Evolutionary conservation across 768 basidiomycete genomes (phyloP), one percentile per base, ranked within the genome.

Genomic region (Serendipita indica): DNA sequence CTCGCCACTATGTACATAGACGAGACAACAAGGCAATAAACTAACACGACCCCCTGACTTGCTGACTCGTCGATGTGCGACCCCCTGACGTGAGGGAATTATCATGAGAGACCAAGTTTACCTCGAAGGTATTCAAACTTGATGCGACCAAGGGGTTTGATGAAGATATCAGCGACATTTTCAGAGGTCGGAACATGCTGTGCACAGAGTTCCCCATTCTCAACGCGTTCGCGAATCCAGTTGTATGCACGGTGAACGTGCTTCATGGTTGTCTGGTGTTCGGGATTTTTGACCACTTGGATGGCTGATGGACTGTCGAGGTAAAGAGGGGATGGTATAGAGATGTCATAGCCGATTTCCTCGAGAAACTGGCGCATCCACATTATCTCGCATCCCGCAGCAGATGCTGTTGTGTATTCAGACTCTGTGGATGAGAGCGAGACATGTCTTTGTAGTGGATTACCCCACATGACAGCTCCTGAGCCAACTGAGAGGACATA

Each of bases 401-500:
- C 39, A 27, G 39, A 33, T 43, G 58, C 57, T 2, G 60, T 25
- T 22, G 68, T 63, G 58, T 66, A 67, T 63, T 70, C 68, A 1
- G 68, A 67, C 57, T 69, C 63, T 7, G 64, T 64, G 18, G 65
- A 65, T 1, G 67, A 69, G 4, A 70, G 62, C 0, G 74, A 67
- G n/a, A 76, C 71, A 37, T 70, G 63, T 0, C 64, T 12, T 65
- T 79, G 77, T 20, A 69, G 64, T 37, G 67, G 66, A 28, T 69
- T 71, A 5, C 39, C 58, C 75, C 75, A 77, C 20, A 60, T 64
- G 16, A 78, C 64, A 1, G 70, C 66, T 6, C 71, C 72, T 3
- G 63, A 64, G 6, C 64, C 70, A 39, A 75, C 65, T 37, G 63
- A 67, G 63, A 75, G 65, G 12, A 71, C 39, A 62, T 69, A 74